Base-by-base conservation (phyloP, 1,139 yeast genomes). In the Geotrichum phurueaensis region DNA sequence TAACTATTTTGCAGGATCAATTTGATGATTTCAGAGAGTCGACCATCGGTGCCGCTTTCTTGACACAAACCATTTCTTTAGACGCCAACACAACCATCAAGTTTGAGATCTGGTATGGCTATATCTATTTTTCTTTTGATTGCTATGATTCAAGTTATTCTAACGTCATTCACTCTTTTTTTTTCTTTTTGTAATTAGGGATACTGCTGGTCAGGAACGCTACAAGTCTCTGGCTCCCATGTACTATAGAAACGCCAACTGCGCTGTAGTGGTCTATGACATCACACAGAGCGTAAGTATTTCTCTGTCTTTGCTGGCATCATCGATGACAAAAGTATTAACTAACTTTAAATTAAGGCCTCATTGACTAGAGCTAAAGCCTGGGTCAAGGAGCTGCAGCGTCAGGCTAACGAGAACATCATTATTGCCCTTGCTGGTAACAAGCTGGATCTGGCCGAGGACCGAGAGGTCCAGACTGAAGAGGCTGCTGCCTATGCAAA, bases 11-110 rank as follows among this genome's bases (percentile, higher is more conserved):
- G 27, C 12, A 69, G 69, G 95, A 92, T 72, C 89, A 96, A 36
- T 95, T 94, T 73, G 97, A 92, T 69, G 97, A 91, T 70, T 83
- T 88, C 76, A 82, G 97, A 68, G 98, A 94, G 75, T 89, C 96
- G 27, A 94, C 98, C 7, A 94, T 94, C 64, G 98, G 98, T 18
- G 99, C 99, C 2, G 99, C 99, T 2, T 94, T 94, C 73, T 79
- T 94, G 62, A 92, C 99, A 18, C 98, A 94, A 72, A 86, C 96
- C 6, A 85, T 94, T 60, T 85, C 79, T 60, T 72, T 88, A 73
- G 79, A 85, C 74, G 77, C 84, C 23, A 76, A 76, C 59, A 81
- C 85, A 1, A 76, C 79, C 1, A 75, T 78, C 60, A 76, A 78
- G 64, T 78, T 78, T 62, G 81, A 78, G 64, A 78, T 78, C 55